Percentiles rank a stretch among this genome's conserved stretches.
Conservation (phyloP, 345 rosid species). For the Combretum micranthum region DNA sequence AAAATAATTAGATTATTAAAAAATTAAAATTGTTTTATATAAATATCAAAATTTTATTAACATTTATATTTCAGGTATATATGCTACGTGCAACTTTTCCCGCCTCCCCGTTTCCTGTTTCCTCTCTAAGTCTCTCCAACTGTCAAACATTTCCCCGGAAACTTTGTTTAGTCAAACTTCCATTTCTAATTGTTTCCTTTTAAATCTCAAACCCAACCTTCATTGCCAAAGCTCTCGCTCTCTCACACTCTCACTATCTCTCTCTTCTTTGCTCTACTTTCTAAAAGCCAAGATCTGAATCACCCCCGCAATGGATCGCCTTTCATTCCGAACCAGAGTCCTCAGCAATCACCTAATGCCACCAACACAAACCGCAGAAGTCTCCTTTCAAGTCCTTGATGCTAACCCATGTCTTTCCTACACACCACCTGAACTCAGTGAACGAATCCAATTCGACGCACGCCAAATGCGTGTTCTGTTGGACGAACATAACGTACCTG, state of each 20-base stretch:
- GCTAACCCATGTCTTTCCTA: slow-evolving; percentile 45
- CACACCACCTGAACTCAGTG: slow-evolving; percentile 64
- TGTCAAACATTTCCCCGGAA: too few species aligned
- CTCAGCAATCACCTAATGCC: slow-evolving; percentile 51
- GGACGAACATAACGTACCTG: slow-evolving; percentile 61
- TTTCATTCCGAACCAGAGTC: slow-evolving; percentile 38
- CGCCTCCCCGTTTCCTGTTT: too few species aligned
- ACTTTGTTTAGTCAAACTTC: too few species aligned
- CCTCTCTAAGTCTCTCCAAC: too few species aligned
- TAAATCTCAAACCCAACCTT: not conserved
- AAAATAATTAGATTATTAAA: too few species aligned
- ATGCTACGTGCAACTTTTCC: too few species aligned
- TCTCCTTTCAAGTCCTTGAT: slow-evolving; percentile 14
- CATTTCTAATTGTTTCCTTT: too few species aligned
- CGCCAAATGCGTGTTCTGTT: slow-evolving; percentile 60
- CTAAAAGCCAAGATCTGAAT: not conserved
- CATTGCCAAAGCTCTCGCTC: not conserved
- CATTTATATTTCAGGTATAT: too few species aligned
- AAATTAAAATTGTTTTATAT: too few species aligned
- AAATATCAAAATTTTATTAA: too few species aligned
- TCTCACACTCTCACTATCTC: too few species aligned
- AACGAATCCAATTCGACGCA: slow-evolving; percentile 38
- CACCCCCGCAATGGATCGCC: slow-evolving; percentile 31
- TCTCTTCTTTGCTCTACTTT: not conserved
- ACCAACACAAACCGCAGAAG: slow-evolving; percentile 11